Evolutionary conservation across 352 stramenopile species (phyloP), one percentile per base, ranked within the genome.

Genomic region (Globisporangium takayamanum): DNA sequence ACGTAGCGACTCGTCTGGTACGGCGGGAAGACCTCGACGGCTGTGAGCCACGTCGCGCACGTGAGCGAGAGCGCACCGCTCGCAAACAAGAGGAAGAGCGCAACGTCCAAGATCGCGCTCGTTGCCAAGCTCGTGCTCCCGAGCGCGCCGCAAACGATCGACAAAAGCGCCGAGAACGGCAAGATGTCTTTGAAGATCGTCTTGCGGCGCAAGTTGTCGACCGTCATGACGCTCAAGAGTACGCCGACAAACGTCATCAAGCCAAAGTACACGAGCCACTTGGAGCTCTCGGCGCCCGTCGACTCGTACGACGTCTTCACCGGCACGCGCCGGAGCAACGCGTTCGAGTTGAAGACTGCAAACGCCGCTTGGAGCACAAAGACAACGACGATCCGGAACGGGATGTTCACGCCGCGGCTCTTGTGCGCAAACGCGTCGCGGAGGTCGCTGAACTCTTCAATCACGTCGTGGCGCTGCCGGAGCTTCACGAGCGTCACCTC

Each of bases 121-220:
- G 70, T 56, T 44, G 82, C 62, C 28, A 83, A 60, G 0, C 69
- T 70, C 25, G 75, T 71, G n/a, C 70, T 73, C 16, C 76, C 73
- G 10, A 94, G 39, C 8, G 73, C 80, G 11, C 84, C 80, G 52
- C 81, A 90, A 0, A 70, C 78, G 25, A 80, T 56, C 33, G 84
- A 80, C 16, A 95, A 63, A 1, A 67, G 64, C 8, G 73, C 78
- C 22, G 73, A 75, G 55, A 95, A 78, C 16, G 86, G 85, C 44
- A 95, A 53, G 49, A 93, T 82, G 50, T 93, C 86, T 64, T 95
- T 95, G 63, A 92, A 87, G 26, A 95, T 87, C 11, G 86, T 95
- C 68, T 95, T 95, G 61, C 86, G 83, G n/a, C 82, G 83, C 42
- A 95, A 60, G 50, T 80, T 92, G 59, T 95, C 86, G 12, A 95